phyloP scores from a whole-genome alignment of 306 rosid genomes.

The Arachis hypogaea region DNA sequence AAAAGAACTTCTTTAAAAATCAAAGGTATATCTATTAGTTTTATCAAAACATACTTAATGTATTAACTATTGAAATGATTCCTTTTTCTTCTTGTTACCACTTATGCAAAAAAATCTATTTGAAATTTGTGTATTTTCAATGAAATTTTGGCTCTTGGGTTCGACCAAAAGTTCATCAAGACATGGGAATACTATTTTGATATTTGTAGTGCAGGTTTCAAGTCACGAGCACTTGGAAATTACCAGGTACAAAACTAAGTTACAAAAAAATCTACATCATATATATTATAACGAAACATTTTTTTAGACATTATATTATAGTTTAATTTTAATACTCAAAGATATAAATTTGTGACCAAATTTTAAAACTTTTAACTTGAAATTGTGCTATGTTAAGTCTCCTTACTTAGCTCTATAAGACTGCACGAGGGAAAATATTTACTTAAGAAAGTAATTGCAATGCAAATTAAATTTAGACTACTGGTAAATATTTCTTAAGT shows the following conservation, averaged over 20 bases:
- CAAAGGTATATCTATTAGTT: conserved; percentile 48
- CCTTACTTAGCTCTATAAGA: no score
- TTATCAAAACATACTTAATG: neutral
- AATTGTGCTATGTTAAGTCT: no score
- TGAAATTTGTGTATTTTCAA: conserved; percentile 44
- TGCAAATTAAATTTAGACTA: no score
- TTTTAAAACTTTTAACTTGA: no score
- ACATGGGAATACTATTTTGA: conserved; percentile 95
- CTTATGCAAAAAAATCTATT: neutral
- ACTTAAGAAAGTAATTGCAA: no score
- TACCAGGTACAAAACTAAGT: conserved; percentile 62
- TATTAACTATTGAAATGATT: no score
- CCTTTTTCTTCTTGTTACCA: neutral
- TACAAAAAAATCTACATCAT: no score
- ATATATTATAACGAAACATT: no score
- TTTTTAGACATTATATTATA: no score
- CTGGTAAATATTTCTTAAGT: no score
- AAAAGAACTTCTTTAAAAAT: conserved; percentile 69
- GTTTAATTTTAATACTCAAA: neutral
- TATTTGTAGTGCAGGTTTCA: conserved; percentile 79
- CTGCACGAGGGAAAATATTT: no score
- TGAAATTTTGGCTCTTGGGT: conserved; percentile 38
- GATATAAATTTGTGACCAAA: no score
- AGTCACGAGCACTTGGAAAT: conserved; percentile 68
- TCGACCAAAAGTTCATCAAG: conserved; percentile 72